Base-by-base conservation (phyloP, 83 land plant species). In the Picea engelmannii region DNA sequence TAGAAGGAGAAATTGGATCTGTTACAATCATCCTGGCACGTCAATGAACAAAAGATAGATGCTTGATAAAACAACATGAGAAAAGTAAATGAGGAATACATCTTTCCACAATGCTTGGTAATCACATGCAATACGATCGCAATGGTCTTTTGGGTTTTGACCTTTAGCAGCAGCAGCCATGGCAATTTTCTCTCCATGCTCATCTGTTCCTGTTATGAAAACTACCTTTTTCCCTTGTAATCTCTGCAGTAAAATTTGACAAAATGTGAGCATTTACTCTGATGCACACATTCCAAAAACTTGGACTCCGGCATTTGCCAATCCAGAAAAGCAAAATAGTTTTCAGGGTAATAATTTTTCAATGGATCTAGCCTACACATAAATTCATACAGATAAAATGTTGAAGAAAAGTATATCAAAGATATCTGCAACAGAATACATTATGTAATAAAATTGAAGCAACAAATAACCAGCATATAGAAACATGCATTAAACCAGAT, bases 151-250 rank as follows among this genome's bases (percentile, higher is more conserved):
- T 18, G 99, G 99, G 73, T 85, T 89, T 58, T 94, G 83, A 65
- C 91, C 93, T 40, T 83, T 68, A 1, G 87, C 95, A 80, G 91
- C 88, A 5, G 99, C 99, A 68, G 99, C 93, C 11, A 87, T 68
- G 24, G 99, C 96, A 83, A 98, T 98, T 88, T 98, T 98, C 89
- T 98, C 99, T 24, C 99, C 99, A 81, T 98, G 99, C 83, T 98
- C 99, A 84, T 98, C 99, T 23, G 99, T 98, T 20, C 99, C 99
- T 18, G 99, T 98, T 9, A 98, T 81, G 79, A 98, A 98, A 47
- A 94, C 85, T 60, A 98, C 99, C 62, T 90, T 92, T 82, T 88
- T 92, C 52, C 99, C 97, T 73, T 91, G 82, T 66, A 98, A 76
- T 81, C 99, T 98, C 99, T 98, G 90, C 82, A 61, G 61, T 17